Base-by-base conservation (phyloP, 208 protist species). In the Naegleria gruberi region DNA sequence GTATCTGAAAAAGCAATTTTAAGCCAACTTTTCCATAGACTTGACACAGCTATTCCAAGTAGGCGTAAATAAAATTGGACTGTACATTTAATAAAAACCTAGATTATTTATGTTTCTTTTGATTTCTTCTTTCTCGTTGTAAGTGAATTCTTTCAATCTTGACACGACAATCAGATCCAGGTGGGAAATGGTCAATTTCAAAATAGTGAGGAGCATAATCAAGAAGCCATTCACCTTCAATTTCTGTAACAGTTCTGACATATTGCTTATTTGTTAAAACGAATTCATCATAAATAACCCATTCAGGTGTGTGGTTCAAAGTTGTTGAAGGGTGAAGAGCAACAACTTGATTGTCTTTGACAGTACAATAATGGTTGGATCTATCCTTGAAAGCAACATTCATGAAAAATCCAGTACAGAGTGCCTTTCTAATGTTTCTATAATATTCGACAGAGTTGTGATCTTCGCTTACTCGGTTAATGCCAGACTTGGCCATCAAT, bases 251-350 rank as follows among this genome's bases (percentile, higher is more conserved):
- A 26, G 96, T 98, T 85, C 97, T 90, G 47, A 98, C 96, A 93
- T 96, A 98, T 90, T 91, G 30, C 37, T 91, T 85, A 15, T 26
- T 82, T 17, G 90, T 91, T 2, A 87, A 89, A 3, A 98, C 96
- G 91, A 98, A 97, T 92, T 98, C 96, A 92, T 98, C 93, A 92
- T 98, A 98, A 40, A 98, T 44, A 15, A 95, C 92, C 94, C 95
- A 98, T 87, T 97, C 94, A 47, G 97, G 97, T 92, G 96, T 96
- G 85, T 94, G 91, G 90, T 93, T 90, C 30, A 95, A 44, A 55
- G 51, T 87, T 3, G 90, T 93, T 0, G 82, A 89, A 8, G 94
- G 94, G 88, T 95, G 94, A 26, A 95, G 92, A 3, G 46, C 44
- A 77, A 92, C 90, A 4, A 46, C 8, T 12, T 97, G 95, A 87